phyloP scores from a whole-genome alignment of 176 grass and related monocot genomes.

The Musa troglodytarum region DNA sequence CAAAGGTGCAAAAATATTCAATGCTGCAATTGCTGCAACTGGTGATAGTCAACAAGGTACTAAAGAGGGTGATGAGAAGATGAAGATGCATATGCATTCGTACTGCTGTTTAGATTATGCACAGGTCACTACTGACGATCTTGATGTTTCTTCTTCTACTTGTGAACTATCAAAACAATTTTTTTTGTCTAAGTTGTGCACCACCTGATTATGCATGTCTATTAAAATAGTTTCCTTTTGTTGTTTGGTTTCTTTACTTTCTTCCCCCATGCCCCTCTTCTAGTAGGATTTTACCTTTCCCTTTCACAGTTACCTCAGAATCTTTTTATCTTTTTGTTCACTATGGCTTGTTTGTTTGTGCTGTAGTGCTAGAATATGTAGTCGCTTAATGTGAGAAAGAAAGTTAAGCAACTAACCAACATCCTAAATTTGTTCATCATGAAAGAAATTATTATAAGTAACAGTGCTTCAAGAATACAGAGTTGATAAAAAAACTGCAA shows the following conservation, averaged over 20 bases:
- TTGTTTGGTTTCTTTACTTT: background rate
- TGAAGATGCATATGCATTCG: conserved; percentile 88
- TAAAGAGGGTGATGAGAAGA: conserved; percentile 93
- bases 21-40: conserved; percentile 54
- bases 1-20: conserved; percentile 76
- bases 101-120: conserved; percentile 98
- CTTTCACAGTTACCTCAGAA: background rate
- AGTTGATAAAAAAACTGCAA: background rate
- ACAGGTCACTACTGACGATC: conserved; percentile 37
- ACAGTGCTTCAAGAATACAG: background rate
- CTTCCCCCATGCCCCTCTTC: too few relatives aligned
- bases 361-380: background rate
- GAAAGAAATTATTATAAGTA: background rate
- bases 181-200: background rate
- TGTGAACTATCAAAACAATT: background rate
- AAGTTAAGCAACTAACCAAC: background rate
- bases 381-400: background rate
- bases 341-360: too few relatives aligned
- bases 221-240: too few relatives aligned
- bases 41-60: conserved; percentile 33
- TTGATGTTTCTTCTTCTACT: background rate
- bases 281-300: background rate
- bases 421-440: background rate
- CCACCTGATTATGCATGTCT: background rate
- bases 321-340: background rate